phyloP scores from a whole-genome alignment of 169 alveolate genomes.

The Plasmodium coatneyi region DNA sequence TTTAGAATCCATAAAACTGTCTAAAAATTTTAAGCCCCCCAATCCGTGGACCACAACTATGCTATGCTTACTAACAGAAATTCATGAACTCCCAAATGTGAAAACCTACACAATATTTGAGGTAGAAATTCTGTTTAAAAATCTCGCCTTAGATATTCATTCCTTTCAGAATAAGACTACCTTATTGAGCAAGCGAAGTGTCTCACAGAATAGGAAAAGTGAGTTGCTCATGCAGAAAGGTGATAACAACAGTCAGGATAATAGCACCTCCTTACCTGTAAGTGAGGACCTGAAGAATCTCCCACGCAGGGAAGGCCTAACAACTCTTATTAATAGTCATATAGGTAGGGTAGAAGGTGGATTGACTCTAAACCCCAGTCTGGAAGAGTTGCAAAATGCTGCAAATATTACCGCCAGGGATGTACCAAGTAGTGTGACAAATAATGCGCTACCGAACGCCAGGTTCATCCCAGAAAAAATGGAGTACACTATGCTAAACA shows the following conservation, averaged over 20 bases:
- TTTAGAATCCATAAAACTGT: slow-evolving; percentile 83
- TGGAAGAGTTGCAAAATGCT: slow-evolving; percentile 38
- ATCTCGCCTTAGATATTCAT: slow-evolving; percentile 82
- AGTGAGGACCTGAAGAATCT: background rate
- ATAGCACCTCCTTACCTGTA: background rate
- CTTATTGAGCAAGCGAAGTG: slow-evolving; percentile 32
- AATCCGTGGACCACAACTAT: slow-evolving; percentile 94
- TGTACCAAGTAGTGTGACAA: background rate
- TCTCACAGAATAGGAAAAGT: slow-evolving; percentile 17
- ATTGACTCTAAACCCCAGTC: background rate
- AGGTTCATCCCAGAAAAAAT: slow-evolving; percentile 45
- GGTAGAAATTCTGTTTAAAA: slow-evolving; percentile 90
- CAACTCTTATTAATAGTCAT: slow-evolving; percentile 11
- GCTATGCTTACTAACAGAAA: slow-evolving; percentile 88
- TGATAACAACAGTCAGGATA: background rate
- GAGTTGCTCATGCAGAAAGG: slow-evolving; percentile 7
- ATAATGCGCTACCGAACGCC: slow-evolving; percentile 10
- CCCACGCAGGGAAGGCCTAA: slow-evolving; percentile 1
- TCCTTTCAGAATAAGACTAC: slow-evolving; percentile 57
- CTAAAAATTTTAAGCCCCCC: slow-evolving; percentile 91
- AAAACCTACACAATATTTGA: slow-evolving; percentile 91
- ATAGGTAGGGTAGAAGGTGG: background rate
- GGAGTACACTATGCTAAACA: background rate
- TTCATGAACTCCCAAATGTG: slow-evolving; percentile 86
- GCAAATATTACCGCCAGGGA: background rate